Conservation (phyloP, 163 green algal genomes). For the Chlamydomonas reinhardtii region DNA sequence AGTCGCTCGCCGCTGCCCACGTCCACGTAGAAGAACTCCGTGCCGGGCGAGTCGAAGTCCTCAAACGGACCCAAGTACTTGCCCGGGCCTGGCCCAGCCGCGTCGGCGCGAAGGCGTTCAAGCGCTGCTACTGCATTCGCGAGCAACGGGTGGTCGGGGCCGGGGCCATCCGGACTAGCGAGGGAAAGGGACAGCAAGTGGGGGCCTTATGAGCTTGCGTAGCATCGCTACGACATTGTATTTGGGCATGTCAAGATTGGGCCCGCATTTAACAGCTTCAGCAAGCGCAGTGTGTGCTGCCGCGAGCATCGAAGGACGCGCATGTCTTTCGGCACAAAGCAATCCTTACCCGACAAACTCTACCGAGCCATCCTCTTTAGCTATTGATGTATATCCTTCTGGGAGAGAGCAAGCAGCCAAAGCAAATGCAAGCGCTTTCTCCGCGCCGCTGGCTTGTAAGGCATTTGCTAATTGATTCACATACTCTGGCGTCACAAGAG, state of each 20-base stretch:
- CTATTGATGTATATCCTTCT: neutral
- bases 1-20: neutral
- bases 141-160: conserved; percentile 4
- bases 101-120: neutral
- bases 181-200: too few relatives aligned
- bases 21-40: conserved; percentile 41
- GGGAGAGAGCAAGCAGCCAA: neutral
- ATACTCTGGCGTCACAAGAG: neutral
- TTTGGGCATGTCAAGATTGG: neutral
- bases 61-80: conserved; percentile 15
- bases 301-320: too few relatives aligned
- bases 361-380: neutral
- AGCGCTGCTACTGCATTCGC: neutral
- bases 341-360: neutral
- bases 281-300: too few relatives aligned
- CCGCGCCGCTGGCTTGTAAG: too few relatives aligned
- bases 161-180: too few relatives aligned
- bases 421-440: too few relatives aligned
- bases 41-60: conserved; percentile 8
- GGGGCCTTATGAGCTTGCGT: too few relatives aligned
- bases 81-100: neutral
- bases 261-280: neutral
- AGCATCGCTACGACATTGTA: neutral
- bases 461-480: neutral
- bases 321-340: too few relatives aligned